Base-by-base conservation (phyloP, 179 eudicot genomes). In the Silene vulgaris region DNA sequence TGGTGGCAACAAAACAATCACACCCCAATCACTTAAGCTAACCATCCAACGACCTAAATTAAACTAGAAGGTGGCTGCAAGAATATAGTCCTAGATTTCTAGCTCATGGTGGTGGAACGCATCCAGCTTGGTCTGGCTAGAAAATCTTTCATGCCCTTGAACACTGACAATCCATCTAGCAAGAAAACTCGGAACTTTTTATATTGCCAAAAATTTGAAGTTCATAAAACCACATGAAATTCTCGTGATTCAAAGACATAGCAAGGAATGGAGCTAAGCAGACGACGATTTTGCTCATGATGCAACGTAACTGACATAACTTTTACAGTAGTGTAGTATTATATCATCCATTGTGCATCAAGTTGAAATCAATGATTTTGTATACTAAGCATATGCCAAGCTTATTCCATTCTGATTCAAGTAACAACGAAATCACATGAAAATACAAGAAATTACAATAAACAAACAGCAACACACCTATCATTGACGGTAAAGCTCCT, bases 401-500 rank as follows among this genome's bases (percentile, higher is more conserved):
- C 20, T 3, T 9, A 29, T 1, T 32, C 35, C 48, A 78, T 40
- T 6, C 6, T 50, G 5, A 1, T 5, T 78, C 35, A 56, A 74
- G 26, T 45, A 74, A 17, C n/a, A 57, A 74, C 2, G 1, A 43
- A 56, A 28, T 1, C n/a, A 40, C 14, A 56, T 0, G 35, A 79
- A 11, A 17, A 4, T 73, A 78, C 20, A 11, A 3, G 30, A 43
- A 64, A 17, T 12, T 23, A 74, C 20, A 14, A 48, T 59, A 21
- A 71, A 77, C 16, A 63, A 62, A 59, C 43, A 64, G 57, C 62
- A 20, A 37, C 81, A 85, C 87, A 92, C 97, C 88, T 80, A 76
- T 78, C 65, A 61, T 76, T 80, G 8, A 81, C 26, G 29, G 79
- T 63, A 75, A 54, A 65, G 61, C 57, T 43, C 16, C 52, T 81